phyloP scores from a whole-genome alignment of 176 grass and related monocot genomes.

The Thalia dealbata region DNA sequence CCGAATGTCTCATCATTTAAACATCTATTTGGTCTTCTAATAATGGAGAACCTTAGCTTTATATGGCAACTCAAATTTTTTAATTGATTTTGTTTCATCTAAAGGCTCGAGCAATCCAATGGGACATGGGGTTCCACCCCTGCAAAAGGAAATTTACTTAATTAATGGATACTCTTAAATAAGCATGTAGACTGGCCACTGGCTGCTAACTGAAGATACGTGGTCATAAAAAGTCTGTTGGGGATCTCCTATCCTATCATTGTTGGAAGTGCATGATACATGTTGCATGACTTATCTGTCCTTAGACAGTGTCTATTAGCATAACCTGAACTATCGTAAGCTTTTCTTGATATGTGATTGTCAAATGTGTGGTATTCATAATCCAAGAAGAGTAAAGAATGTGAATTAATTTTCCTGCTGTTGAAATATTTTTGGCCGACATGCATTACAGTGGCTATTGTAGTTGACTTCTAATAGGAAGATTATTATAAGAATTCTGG shows the following conservation, averaged over 20 bases:
- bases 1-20: neutral
- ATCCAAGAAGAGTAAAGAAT: neutral
- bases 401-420: neutral
- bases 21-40: neutral
- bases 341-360: neutral
- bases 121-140: too few species aligned
- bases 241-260: too few species aligned
- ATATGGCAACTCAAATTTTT: too few species aligned
- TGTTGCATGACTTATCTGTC: neutral
- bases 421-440: neutral
- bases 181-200: too few species aligned
- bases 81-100: too few species aligned
- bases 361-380: neutral
- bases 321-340: neutral
- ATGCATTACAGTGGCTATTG: neutral
- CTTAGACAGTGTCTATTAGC: too few species aligned
- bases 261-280: neutral
- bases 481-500: neutral
- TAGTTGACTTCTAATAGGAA: neutral
- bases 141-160: too few species aligned
- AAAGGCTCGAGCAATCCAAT: too few species aligned
- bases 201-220: too few species aligned
- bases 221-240: too few species aligned
- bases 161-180: too few species aligned
- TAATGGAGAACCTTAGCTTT: neutral